A percentile compares a stretch with the other conserved stretches of the same genome.
phyloP scores from a whole-genome alignment of 2,329 filamentous ascomycete genomes.

The Alternaria panax region DNA sequence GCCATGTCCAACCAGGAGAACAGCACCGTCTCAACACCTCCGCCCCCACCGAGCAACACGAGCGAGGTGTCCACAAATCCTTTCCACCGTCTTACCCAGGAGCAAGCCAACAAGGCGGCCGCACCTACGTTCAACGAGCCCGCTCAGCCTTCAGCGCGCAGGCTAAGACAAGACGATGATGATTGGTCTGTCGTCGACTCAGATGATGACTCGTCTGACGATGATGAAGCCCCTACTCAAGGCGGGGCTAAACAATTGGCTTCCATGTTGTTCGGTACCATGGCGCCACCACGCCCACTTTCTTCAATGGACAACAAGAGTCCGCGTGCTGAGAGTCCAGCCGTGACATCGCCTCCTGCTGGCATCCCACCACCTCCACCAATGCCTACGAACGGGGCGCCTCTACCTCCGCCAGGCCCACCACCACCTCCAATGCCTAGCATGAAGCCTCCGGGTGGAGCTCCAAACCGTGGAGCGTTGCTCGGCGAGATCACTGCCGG shows the following conservation, averaged over 20 bases:
- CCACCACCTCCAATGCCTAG: slow-evolving; percentile 59
- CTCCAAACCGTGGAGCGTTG: slow-evolving; percentile 63
- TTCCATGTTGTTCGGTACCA: slow-evolving; percentile 94
- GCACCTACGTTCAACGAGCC: slow-evolving; percentile 52
- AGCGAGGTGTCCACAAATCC: slow-evolving; percentile 78
- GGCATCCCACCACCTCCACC: slow-evolving; percentile 61
- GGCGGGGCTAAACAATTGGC: slow-evolving; percentile 91
- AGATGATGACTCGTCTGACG: slow-evolving; percentile 71
- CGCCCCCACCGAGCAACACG: slow-evolving; percentile 51
- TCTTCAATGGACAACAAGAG: slow-evolving; percentile 79
- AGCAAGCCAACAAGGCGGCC: slow-evolving; percentile 60
- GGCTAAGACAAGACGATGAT: slow-evolving; percentile 69
- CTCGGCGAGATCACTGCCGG: slow-evolving; percentile 85
- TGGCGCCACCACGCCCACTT: slow-evolving; percentile 89
- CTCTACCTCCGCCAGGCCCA: slow-evolving; percentile 57
- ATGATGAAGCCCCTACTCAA: slow-evolving; percentile 78
- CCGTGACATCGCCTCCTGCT: slow-evolving; percentile 51
- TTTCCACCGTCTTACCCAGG: slow-evolving; percentile 84
- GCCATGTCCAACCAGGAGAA: slow-evolving; percentile 69
- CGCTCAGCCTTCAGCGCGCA: slow-evolving; percentile 59
- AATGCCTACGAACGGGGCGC: slow-evolving; percentile 54
- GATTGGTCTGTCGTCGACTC: slow-evolving; percentile 86
- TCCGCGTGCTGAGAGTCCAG: slow-evolving; percentile 53
- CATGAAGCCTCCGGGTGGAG: slow-evolving; percentile 39
- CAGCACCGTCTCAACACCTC: slow-evolving; percentile 51